phyloP scores from a whole-genome alignment of 2,329 filamentous ascomycete genomes.

The Ophiostoma novo-ulmi region DNA sequence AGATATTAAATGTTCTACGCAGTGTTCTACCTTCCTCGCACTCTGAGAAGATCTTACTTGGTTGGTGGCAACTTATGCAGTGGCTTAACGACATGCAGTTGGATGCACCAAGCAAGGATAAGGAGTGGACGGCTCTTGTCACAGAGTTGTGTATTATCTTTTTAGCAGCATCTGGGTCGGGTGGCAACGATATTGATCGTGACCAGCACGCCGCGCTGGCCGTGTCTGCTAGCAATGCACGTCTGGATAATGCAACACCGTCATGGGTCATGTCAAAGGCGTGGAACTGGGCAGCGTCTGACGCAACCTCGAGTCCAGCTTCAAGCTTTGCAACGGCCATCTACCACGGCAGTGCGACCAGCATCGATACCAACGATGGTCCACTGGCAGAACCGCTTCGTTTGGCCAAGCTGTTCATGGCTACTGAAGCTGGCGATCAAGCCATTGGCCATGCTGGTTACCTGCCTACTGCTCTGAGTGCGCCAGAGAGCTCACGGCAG shows the following conservation, averaged over 20 bases:
- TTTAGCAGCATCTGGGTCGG: constrained; percentile 34
- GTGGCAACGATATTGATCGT: background rate
- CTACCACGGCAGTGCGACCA: background rate
- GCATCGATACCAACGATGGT: constrained; percentile 29
- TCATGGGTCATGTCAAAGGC: constrained; percentile 13
- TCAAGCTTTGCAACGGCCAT: background rate
- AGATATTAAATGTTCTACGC: constrained; percentile 56
- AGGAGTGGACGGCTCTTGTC: constrained; percentile 66
- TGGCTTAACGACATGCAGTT: constrained; percentile 50
- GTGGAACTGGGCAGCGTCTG: constrained; percentile 30
- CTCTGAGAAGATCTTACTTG: constrained; percentile 58
- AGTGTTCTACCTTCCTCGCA: constrained; percentile 57
- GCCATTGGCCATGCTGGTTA: constrained; percentile 54
- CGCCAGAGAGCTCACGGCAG: constrained; percentile 52
- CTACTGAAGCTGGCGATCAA: constrained; percentile 52
- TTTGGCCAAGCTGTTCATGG: constrained; percentile 61
- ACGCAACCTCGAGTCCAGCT: background rate
- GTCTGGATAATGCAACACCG: background rate
- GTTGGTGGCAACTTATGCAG: constrained; percentile 68
- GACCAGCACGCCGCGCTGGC: constrained; percentile 13
- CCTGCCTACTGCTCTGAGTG: constrained; percentile 55
- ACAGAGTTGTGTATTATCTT: constrained; percentile 61
- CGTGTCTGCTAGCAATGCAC: constrained; percentile 4
- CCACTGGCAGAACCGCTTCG: constrained; percentile 49
- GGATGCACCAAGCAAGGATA: constrained; percentile 41